Base-by-base conservation (phyloP, 176 grass and related monocot genomes). In the Poa annua region DNA sequence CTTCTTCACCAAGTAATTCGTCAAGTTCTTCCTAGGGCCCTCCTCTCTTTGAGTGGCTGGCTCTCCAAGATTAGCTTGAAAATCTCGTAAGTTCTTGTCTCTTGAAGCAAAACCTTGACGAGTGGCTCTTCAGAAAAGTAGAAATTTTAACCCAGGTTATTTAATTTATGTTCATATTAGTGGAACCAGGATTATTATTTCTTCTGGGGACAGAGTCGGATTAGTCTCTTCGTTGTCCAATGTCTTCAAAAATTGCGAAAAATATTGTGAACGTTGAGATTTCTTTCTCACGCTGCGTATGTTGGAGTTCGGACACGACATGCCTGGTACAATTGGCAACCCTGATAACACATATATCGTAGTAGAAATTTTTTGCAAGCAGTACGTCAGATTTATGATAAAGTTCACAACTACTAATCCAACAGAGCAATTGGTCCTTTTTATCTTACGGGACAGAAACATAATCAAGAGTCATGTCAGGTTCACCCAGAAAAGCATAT, bases 11-110 rank as follows among this genome's bases (percentile, higher is more conserved):
- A 60, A 53, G 41, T 50, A 38, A 6, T 5, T 83, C 17, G 6
- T 70, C 35, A 36, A 25, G 77, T 53, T 69, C 39, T 62, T 81
- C 2, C 0, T 39, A 4, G 71, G 82, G 57, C 69, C 77, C 82
- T 42, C 45, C 62, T 44, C 71, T 85, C n/a, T 4, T 68, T 63
- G 36, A 75, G 6, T 48, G 52, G 53, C 41, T 48, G 52, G 53
- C 41, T 53, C 51, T 53, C 21, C 70, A 53, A 80, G 42, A 19
- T 52, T 32, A 32, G 44, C 19, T 3, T 56, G 8, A 56, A 21
- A 56, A 21, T 7, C 19, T 56, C 20, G 1, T 45, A 45, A 45
- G 42, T 45, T 11, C 42, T 45, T 45, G 42, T 8, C 26, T 51
- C n/a, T 38, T 22, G 10, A 80, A 88, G 29, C n/a, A 13, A 12